Evolutionary conservation across 257 asterid genomes (phyloP).

Genomic region (Ocimum tenuiflorum): DNA sequence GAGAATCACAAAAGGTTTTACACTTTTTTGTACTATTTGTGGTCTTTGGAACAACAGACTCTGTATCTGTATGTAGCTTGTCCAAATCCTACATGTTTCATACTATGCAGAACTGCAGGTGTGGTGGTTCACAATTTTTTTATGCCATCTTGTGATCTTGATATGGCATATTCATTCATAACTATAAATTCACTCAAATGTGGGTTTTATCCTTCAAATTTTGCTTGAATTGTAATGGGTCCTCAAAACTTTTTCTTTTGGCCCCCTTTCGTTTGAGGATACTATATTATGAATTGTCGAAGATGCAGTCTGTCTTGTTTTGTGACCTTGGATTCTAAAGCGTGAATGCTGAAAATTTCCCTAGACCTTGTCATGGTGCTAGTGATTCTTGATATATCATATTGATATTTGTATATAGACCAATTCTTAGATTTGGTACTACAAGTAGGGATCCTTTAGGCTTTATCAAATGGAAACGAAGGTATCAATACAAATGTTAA

Average conservation of each 20-base stretch:
- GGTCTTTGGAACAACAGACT: background rate
- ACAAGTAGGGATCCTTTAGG: background rate
- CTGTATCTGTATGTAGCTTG: background rate
- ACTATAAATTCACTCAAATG: background rate
- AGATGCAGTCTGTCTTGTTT: too few relatives aligned
- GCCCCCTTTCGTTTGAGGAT: too few relatives aligned
- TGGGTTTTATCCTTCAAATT: too few relatives aligned
- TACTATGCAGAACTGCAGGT: background rate
- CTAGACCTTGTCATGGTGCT: background rate
- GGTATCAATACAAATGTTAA: background rate
- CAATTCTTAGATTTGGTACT: background rate
- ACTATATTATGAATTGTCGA: too few relatives aligned
- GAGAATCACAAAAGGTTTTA: background rate
- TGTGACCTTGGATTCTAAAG: too few relatives aligned
- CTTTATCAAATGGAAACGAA: background rate
- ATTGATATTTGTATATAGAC: too few relatives aligned
- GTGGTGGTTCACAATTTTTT: background rate
- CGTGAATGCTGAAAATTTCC: background rate
- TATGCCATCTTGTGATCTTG: background rate
- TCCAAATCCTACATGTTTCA: background rate
- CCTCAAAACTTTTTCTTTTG: too few relatives aligned
- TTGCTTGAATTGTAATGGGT: too few relatives aligned
- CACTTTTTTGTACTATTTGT: background rate
- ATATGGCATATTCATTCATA: background rate
- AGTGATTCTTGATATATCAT: background rate